phyloP scores from a whole-genome alignment of 306 rosid species.

The Rosa chinensis region DNA sequence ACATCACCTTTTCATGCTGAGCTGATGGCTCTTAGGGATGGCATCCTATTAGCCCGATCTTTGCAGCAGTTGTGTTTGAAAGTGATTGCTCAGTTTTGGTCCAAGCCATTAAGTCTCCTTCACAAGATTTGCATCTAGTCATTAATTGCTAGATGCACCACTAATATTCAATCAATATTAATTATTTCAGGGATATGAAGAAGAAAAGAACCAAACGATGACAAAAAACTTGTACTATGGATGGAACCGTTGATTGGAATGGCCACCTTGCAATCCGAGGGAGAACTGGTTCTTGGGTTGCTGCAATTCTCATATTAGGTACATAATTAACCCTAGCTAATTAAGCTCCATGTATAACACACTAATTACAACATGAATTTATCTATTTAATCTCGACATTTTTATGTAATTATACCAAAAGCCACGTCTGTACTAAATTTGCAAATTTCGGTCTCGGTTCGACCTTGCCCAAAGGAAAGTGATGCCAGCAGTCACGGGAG shows the following conservation, averaged over 20 bases:
- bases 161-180: no score
- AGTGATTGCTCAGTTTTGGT: no score
- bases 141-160: background rate
- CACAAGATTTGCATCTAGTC: no score
- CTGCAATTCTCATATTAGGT: constrained; percentile 69
- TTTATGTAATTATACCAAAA: background rate
- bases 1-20: no score
- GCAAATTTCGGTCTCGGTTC: no score
- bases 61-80: no score
- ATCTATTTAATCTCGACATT: background rate
- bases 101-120: no score
- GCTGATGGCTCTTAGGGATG: no score
- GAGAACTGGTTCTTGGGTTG: constrained; percentile 57
- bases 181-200: constrained; percentile 34
- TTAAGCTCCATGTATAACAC: background rate
- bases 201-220: constrained; percentile 24
- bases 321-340: background rate
- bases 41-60: no score
- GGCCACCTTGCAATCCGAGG: constrained; percentile 55
- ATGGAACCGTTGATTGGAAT: constrained; percentile 60
- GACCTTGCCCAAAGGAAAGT: no score
- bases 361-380: background rate
- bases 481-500: no score
- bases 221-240: constrained; percentile 35
- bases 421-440: no score